These are phyloP conservation scores for Blastobotrys ciferrii DNA, from an alignment of 1,139 yeast species.

Conservation along the genomic window DNA sequence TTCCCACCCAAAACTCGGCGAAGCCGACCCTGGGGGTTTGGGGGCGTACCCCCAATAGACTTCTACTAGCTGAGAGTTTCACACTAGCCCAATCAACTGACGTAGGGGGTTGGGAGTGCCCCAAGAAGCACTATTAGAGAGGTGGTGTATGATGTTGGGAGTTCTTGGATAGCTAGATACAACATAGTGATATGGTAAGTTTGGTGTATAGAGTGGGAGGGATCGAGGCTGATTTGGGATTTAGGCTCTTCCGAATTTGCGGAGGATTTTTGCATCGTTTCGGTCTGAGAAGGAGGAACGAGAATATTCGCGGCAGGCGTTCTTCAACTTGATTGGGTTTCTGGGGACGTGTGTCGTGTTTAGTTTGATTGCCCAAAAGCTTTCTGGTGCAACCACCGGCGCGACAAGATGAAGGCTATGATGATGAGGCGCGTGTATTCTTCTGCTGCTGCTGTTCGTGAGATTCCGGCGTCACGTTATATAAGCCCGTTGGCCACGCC, in stretches of 20 bases:
- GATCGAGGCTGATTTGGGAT: conserved; percentile 44
- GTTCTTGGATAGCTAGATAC: no score
- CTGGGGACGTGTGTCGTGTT: conserved; percentile 77
- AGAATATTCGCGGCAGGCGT: conserved; percentile 71
- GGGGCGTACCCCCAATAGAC: no score
- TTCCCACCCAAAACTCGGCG: no score
- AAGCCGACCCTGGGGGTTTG: no score
- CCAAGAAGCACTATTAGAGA: no score
- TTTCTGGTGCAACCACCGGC: conserved; percentile 21
- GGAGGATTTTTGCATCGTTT: conserved; percentile 78
- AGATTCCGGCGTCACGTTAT: background rate
- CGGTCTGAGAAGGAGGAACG: conserved; percentile 85
- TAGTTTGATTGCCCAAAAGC: conserved; percentile 73
- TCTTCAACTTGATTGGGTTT: conserved; percentile 77
- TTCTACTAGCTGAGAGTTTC: no score
- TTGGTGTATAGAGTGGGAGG: conserved; percentile 73
- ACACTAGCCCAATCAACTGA: no score
- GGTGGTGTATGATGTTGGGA: no score
- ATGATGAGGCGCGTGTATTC: background rate
- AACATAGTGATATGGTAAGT: conserved; percentile 81
- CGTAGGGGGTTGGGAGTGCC: no score
- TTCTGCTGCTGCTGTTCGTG: background rate
- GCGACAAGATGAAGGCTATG: conserved; percentile 8
- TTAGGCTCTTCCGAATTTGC: conserved; percentile 63
- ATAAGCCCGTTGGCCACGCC: background rate